A percentile compares a stretch with the other conserved stretches of the same genome.
phyloP scores from a whole-genome alignment of 148 eudicot genomes.

The Dysphania ambrosioides region DNA sequence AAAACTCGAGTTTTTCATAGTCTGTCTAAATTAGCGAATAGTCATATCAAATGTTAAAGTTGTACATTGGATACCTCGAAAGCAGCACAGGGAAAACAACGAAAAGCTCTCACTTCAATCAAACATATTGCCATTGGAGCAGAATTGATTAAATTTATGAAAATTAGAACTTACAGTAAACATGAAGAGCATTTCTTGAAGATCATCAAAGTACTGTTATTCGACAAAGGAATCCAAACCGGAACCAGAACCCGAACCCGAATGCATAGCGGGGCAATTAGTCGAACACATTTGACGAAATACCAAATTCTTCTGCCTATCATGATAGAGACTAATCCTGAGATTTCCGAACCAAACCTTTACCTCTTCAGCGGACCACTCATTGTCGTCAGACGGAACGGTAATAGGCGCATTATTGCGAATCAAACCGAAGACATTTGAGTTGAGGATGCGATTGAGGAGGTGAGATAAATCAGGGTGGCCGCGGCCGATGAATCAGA shows the following conservation, averaged over 20 bases:
- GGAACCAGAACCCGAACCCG: constrained; percentile 22
- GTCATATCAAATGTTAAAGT: no score
- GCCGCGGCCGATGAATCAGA: constrained; percentile 65
- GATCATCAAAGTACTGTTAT: constrained; percentile 63
- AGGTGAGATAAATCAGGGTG: constrained; percentile 47
- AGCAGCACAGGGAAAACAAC: no score
- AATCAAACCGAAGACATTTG: constrained; percentile 63
- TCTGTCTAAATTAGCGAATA: no score
- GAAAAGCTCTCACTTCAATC: not conserved
- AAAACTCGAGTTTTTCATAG: no score
- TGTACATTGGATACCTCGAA: no score
- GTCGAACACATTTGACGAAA: constrained; percentile 52
- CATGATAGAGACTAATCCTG: constrained; percentile 54
- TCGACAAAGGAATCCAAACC: constrained; percentile 42
- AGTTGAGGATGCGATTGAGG: constrained; percentile 66
- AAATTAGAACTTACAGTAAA: constrained; percentile 57
- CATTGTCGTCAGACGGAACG: not conserved
- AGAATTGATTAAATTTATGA: not conserved
- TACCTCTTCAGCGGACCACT: constrained; percentile 28
- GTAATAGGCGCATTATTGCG: constrained; percentile 32
- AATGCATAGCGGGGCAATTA: constrained; percentile 39
- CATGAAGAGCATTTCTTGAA: constrained; percentile 87
- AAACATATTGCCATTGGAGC: not conserved
- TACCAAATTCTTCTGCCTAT: constrained; percentile 51
- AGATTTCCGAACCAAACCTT: constrained; percentile 40